Evolutionary conservation across 1,139 yeast genomes (phyloP).

Genomic region (Zygosaccharomyces sapae): DNA sequence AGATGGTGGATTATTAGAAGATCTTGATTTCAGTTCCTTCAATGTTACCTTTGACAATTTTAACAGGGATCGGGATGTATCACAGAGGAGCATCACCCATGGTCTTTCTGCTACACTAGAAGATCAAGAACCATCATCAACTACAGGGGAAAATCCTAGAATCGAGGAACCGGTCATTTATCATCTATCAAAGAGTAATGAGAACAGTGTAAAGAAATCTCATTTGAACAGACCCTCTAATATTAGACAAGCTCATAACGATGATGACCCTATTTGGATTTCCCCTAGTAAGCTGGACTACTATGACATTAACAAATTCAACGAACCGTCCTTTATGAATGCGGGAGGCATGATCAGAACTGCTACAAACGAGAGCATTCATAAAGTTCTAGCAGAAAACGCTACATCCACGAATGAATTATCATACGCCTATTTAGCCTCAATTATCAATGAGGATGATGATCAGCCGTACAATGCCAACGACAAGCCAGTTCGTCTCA

Average conservation of each 20-base stretch:
- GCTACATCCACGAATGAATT: slow-evolving; percentile 8
- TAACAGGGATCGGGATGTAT: slow-evolving; percentile 9
- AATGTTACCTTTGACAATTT: slow-evolving; percentile 31
- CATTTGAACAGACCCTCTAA: neutral
- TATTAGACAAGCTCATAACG: slow-evolving; percentile 5
- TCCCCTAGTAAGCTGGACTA: slow-evolving; percentile 34
- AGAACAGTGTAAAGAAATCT: neutral
- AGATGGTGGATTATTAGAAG: slow-evolving; percentile 23
- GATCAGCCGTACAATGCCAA: slow-evolving; percentile 11
- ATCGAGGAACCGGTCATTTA: slow-evolving; percentile 14
- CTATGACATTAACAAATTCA: slow-evolving; percentile 19
- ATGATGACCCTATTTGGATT: slow-evolving; percentile 36
- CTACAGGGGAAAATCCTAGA: neutral
- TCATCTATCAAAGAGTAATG: slow-evolving; percentile 8
- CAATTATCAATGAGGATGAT: slow-evolving; percentile 12
- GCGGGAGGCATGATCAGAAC: slow-evolving; percentile 4
- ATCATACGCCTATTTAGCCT: slow-evolving; percentile 21
- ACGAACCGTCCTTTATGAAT: slow-evolving; percentile 11
- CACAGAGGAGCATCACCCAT: slow-evolving; percentile 9
- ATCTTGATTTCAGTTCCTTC: slow-evolving; percentile 34
- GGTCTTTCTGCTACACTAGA: neutral
- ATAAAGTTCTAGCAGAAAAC: neutral
- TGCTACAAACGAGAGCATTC: neutral
- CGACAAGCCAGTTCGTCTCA: slow-evolving; percentile 17
- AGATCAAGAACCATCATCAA: neutral